Base-by-base conservation (phyloP, 306 rosid species). In the Quercus rubra region DNA sequence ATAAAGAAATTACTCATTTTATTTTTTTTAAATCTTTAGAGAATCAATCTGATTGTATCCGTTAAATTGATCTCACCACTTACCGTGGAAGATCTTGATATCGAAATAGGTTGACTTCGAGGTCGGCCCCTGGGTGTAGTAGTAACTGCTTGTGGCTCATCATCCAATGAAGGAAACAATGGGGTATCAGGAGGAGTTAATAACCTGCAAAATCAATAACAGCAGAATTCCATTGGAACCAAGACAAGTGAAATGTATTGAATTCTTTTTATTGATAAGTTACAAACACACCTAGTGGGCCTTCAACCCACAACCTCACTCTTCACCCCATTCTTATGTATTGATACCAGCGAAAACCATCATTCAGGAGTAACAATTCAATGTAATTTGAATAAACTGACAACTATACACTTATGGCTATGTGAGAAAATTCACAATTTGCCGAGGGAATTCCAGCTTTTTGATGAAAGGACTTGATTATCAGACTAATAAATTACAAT, bases 181-280 rank as follows among this genome's bases (percentile, higher is more conserved):
- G 97, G 97, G 15, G 96, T 92, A 78, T 92, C 97, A 0, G 97
- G 97, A 69, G 96, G 97, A 49, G 96, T 92, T 83, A 91, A 71
- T 81, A 92, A 89, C 97, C 96, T 92, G 63, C 35, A 69, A 88
- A 77, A 88, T 77, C 15, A 74, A 54, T 55, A 70, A 74, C 38
- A 77, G 55, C 25, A 54, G 62, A 19, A 79, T 35, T 58, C 78
- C 49, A 77, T 89, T 76, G 84, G 74, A 68, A 55, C 81, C 21
- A 21, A 70, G 21, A 71, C 78, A 72, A n/a, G 55, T 55, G 77
- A 30, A 71, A 58, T 33, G 8, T 19, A 68, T 2, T 35, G 11
- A 19, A 49, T 49, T 49, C 17, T 49, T 49, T 49, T 12, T 49
- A 49, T 49, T 49, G 54, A 13, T 3, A 49, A 49, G 54, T 49